Conservation (phyloP, 345 rosid species). For the Eucalyptus brandiana region DNA sequence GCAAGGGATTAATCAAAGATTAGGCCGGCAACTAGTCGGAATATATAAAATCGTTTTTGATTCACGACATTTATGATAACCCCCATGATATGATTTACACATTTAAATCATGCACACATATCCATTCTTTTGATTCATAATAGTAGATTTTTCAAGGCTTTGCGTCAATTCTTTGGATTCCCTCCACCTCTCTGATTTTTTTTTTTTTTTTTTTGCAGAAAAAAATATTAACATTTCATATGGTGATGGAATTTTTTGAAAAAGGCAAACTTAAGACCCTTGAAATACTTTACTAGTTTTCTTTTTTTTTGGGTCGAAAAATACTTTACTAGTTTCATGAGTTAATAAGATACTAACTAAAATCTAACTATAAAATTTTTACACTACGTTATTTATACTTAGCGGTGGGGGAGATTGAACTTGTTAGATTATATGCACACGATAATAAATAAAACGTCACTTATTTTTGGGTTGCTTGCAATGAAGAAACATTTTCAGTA, state of each 20-base stretch:
- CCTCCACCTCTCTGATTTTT: background rate
- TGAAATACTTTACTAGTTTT: background rate
- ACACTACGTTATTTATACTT: background rate
- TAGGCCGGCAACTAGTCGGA: background rate
- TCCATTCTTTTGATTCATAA: background rate
- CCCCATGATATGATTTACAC: background rate
- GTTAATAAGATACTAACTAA: background rate
- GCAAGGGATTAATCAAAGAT: background rate
- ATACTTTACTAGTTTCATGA: background rate
- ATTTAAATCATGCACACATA: background rate
- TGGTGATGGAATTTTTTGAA: background rate
- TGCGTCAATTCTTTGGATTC: background rate
- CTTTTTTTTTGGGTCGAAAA: no score
- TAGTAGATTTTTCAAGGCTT: background rate
- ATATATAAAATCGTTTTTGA: background rate
- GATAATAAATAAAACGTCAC: background rate
- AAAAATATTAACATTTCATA: background rate
- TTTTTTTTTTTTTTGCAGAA: accelerated
- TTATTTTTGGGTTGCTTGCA: background rate
- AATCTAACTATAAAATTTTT: background rate
- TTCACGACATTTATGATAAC: no score
- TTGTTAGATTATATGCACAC: background rate
- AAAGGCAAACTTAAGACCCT: background rate
- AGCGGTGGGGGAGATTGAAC: background rate
- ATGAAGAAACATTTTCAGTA: background rate